Evolutionary conservation across 169 alveolate species (phyloP), one percentile per base, ranked within the genome.

Genomic region (Cryptosporidium sp.): DNA sequence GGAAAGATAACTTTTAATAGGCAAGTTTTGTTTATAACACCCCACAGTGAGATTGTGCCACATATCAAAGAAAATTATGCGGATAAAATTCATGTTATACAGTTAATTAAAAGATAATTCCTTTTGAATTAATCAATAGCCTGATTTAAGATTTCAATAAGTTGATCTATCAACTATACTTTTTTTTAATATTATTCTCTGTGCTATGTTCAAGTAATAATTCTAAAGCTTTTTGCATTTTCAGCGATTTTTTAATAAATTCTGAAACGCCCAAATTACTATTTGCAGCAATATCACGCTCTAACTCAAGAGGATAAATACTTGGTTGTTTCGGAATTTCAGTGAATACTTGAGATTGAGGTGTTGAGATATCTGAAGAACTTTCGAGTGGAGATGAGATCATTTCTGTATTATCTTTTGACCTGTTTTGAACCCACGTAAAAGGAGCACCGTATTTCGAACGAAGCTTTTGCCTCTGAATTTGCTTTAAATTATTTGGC

Each of bases 271-370:
- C 50, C 29, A 29, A 67, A 67, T 33, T 67, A 10, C 10, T 62
- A 31, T 21, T 8, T 21, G 51, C 8, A 12, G 1, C 8, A 10
- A 31, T 37, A 31, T 37, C n/a, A 12, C 51, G 33, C 3, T 67
- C 48, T 26, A 73, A 73, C n/a, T 73, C 86, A 10, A 59, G 39
- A 18, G 86, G 86, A 51, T 73, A 73, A 55, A 73, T 73, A 37
- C 86, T 73, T 52, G 86, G 86, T 9, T 73, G 86, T 41, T 73
- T 55, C 33, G 86, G 86, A n/a, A 73, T 73, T 62, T 73, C 86
- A 18, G 86, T 58, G 55, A 73, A 73, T 0, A 73, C 23, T 23
- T 55, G 86, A 31, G 85, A 71, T 16, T 71, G 67, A 12, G 86
- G 70, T 0, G 86, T 73, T 18, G 86, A 73, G n/a, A 55, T 18